Evolutionary conservation across 2,329 filamentous ascomycete species (phyloP).

Genomic region (Arthrobotrys entomopaga): DNA sequence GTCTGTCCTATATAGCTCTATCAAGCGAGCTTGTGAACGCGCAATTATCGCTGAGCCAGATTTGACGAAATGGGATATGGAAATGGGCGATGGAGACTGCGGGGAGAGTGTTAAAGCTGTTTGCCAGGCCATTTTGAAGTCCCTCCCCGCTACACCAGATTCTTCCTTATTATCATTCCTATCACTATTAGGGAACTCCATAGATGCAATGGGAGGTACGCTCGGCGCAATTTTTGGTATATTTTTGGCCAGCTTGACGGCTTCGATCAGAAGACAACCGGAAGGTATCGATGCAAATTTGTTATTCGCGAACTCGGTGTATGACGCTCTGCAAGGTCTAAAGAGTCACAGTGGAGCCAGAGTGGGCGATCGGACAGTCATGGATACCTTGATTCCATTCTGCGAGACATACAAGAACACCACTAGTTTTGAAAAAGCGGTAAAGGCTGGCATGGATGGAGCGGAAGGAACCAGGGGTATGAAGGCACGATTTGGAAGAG

Average conservation of each 20-base stretch:
- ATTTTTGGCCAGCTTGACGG: constrained; percentile 85
- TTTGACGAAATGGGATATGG: constrained; percentile 76
- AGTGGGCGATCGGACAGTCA: constrained; percentile 86
- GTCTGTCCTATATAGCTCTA: constrained; percentile 65
- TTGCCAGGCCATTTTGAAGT: constrained; percentile 72
- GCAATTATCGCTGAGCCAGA: constrained; percentile 72
- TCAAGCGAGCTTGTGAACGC: constrained; percentile 68
- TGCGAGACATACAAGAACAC: constrained; percentile 73
- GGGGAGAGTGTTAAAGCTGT: constrained; percentile 86
- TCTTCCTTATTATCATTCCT: constrained; percentile 64
- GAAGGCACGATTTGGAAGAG: constrained; percentile 84
- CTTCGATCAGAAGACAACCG: constrained; percentile 63
- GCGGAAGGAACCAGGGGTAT: constrained; percentile 89
- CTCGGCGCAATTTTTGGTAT: constrained; percentile 76
- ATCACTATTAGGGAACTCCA: constrained; percentile 65
- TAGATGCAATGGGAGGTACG: constrained; percentile 70
- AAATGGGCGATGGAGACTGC: constrained; percentile 91
- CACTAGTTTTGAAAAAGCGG: constrained; percentile 76
- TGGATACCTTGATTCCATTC: constrained; percentile 91
- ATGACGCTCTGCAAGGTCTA: constrained; percentile 76
- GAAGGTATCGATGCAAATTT: constrained; percentile 23
- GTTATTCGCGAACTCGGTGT: constrained; percentile 54
- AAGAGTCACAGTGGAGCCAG: constrained; percentile 87
- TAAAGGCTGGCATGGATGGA: constrained; percentile 77
- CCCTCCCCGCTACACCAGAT: constrained; percentile 58